These are phyloP conservation scores for Haplographium delicatum DNA, from an alignment of 495 filamentous ascomycete genomes.

Conservation along the genomic window DNA sequence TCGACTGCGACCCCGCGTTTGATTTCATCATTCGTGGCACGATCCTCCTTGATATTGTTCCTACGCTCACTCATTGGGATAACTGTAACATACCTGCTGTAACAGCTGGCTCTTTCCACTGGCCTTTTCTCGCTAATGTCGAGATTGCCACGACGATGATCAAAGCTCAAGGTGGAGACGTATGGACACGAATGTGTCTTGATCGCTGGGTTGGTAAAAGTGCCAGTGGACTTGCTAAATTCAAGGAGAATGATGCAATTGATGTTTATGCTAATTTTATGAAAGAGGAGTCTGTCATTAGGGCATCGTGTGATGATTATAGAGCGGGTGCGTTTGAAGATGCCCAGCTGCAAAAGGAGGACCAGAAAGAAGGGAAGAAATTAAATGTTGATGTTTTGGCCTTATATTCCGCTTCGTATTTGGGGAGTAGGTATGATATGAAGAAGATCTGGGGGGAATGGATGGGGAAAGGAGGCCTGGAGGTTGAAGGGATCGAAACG, in stretches of 20 bases:
- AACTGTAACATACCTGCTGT: constrained; percentile 25
- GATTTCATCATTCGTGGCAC: constrained; percentile 29
- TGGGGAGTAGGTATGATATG: constrained; percentile 41
- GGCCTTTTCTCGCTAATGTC: constrained; percentile 45
- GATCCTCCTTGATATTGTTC: constrained; percentile 44
- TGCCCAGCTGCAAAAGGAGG: constrained; percentile 34
- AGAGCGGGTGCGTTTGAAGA: constrained; percentile 37
- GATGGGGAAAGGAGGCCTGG: constrained; percentile 29
- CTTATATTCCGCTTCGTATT: constrained; percentile 38
- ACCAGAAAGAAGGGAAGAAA: constrained; percentile 40
- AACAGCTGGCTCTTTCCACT: constrained; percentile 39
- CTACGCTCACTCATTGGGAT: constrained; percentile 36
- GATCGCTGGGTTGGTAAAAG: constrained; percentile 27
- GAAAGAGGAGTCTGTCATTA: constrained; percentile 31
- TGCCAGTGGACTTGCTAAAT: constrained; percentile 11
- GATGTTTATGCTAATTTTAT: constrained; percentile 38
- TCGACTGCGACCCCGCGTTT: constrained; percentile 21
- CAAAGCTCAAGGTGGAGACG: constrained; percentile 33
- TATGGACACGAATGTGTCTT: constrained; percentile 31
- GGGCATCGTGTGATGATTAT: constrained; percentile 44
- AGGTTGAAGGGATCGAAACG: constrained; percentile 28
- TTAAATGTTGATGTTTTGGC: constrained; percentile 34
- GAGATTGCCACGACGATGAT: constrained; percentile 41
- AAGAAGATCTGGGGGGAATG: constrained; percentile 41
- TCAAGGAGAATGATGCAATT: constrained; percentile 22